Evolutionary conservation across 2,329 filamentous ascomycete genomes (phyloP).

Genomic region (Cercospora sp.): DNA sequence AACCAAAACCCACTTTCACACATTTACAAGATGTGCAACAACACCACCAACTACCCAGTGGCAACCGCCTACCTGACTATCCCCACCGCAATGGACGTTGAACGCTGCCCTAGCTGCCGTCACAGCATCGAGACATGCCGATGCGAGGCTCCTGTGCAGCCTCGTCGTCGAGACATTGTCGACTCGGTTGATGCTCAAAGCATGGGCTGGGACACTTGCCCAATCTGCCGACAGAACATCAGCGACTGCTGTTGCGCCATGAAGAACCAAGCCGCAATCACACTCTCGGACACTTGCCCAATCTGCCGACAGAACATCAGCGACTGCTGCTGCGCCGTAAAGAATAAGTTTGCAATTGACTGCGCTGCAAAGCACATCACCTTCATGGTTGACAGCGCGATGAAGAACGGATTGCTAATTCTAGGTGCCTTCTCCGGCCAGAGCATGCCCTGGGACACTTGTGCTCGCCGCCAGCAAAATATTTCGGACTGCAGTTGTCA

Average conservation of each 20-base stretch:
- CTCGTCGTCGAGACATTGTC: background rate
- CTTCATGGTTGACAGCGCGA: background rate
- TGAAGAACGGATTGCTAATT: background rate
- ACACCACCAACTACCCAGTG: background rate
- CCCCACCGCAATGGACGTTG: background rate
- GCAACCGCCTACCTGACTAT: background rate
- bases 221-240: background rate
- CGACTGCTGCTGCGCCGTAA: no score
- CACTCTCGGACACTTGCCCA: background rate
- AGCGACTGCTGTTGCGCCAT: background rate
- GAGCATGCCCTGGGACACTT: background rate
- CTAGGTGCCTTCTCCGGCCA: no score
- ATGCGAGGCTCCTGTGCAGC: background rate
- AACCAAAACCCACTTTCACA: background rate
- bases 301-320: background rate
- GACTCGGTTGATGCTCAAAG: background rate
- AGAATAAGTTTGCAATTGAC: background rate
- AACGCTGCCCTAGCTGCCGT: background rate
- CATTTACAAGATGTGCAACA: background rate
- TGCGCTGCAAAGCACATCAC: background rate
- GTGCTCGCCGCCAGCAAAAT: background rate
- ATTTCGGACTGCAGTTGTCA: background rate
- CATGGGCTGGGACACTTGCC: background rate
- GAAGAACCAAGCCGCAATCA: background rate
- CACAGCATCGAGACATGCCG: background rate